phyloP scores from a whole-genome alignment of 73 alveolate species.

The Symbiodinium natans region DNA sequence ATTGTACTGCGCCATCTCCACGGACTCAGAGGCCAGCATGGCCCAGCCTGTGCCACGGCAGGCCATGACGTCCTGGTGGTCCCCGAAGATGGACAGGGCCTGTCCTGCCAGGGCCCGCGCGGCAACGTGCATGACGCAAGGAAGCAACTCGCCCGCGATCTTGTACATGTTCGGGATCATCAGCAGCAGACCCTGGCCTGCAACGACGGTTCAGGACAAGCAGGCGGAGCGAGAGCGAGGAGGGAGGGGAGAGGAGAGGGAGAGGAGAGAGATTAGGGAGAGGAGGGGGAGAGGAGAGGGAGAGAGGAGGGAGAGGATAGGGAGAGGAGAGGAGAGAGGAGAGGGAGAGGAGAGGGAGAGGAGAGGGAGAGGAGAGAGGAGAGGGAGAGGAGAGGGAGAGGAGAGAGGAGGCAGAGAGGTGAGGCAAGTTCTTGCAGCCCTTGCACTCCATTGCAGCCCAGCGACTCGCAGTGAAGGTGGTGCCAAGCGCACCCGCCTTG shows the following conservation, averaged over 20 bases:
- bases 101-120: slow-evolving; percentile 37
- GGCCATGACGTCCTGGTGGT: slow-evolving; percentile 48
- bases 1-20: slow-evolving; percentile 34
- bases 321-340: no score
- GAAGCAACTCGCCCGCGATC: slow-evolving; percentile 92
- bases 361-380: neutral
- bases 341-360: neutral
- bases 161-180: slow-evolving; percentile 93
- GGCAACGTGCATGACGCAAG: slow-evolving; percentile 88
- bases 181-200: slow-evolving; percentile 86
- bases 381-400: neutral
- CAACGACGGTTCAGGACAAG: neutral
- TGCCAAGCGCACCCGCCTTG: slow-evolving; percentile 83
- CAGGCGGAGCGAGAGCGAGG: no score
- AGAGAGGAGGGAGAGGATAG: no score
- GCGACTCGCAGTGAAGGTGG: slow-evolving; percentile 93
- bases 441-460: neutral
- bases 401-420: no score
- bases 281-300: no score
- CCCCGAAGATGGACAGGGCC: slow-evolving; percentile 28
- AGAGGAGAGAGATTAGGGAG: no score
- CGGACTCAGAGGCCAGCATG: slow-evolving; percentile 73
- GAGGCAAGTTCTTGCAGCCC: neutral
- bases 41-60: slow-evolving; percentile 6
- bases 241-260: no score